Evolutionary conservation across 495 filamentous ascomycete species (phyloP).

Genomic region (Penicillium ucsense): DNA sequence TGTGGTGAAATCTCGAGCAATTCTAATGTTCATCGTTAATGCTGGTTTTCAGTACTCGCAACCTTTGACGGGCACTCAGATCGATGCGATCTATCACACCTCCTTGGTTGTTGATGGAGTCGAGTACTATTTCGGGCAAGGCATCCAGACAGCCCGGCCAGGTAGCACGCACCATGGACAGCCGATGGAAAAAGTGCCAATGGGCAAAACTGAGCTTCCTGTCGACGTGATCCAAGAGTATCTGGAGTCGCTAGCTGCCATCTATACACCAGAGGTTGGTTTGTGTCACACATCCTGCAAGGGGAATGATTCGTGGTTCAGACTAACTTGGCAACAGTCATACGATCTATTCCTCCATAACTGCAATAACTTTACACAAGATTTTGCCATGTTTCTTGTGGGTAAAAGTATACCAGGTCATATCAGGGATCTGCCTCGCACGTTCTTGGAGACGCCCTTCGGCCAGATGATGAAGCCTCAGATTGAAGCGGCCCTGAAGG

Average conservation of each 20-base stretch:
- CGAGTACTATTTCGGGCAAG: constrained; percentile 66
- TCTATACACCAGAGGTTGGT: constrained; percentile 72
- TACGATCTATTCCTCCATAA: constrained; percentile 89
- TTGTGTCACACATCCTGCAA: not conserved
- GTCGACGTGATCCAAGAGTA: constrained; percentile 83
- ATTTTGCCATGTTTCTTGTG: constrained; percentile 83
- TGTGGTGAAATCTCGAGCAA: too few species aligned
- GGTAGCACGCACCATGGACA: constrained; percentile 77
- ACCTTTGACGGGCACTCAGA: constrained; percentile 53
- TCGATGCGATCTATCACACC: constrained; percentile 89
- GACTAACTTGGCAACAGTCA: constrained; percentile 37
- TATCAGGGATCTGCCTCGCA: constrained; percentile 79
- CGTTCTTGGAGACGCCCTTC: constrained; percentile 81
- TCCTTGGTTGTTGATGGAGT: constrained; percentile 71
- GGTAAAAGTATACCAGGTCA: constrained; percentile 81
- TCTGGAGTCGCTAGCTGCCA: constrained; percentile 66
- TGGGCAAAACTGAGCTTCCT: constrained; percentile 72
- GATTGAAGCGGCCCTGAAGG: constrained; percentile 63
- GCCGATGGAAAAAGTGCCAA: constrained; percentile 64
- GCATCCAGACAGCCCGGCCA: constrained; percentile 70
- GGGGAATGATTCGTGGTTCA: too few species aligned
- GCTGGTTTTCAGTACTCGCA: constrained; percentile 34
- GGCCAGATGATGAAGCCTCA: constrained; percentile 83
- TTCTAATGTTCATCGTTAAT: too few species aligned
- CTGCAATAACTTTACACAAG: constrained; percentile 98